Evolutionary conservation across 768 basidiomycete species (phyloP), one percentile per base, ranked within the genome.

Genomic region (Hortiboletus campestris): DNA sequence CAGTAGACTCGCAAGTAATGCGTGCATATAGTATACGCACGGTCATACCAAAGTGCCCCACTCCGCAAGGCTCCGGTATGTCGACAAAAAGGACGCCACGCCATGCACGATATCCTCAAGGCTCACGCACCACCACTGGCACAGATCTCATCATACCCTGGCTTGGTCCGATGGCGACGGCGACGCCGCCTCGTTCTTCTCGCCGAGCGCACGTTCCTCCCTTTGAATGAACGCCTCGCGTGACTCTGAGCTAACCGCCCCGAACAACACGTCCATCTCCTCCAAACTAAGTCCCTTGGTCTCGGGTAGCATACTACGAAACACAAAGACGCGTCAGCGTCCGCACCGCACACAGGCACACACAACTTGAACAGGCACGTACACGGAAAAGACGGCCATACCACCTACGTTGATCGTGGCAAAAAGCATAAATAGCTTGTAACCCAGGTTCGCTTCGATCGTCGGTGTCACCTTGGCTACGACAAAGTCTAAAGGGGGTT

Each of bases 361-460:
- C 4, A 48, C 10, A 2, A 25, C 25, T n/a, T 4, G 32, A 2
- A 19, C n/a, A 9, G 9, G 2, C 4, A 25, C 80, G 63, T 57
- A 88, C 84, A 86, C 66, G 0, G 88, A 74, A 69, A 92, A 91
- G 13, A 76, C 67, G 31, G 74, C 84, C 84, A 89, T 86, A 17
- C 80, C 89, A 34, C 75, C 81, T 39, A 90, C 75, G 71, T 91
- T 89, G 70, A 91, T 80, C 22, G 88, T 75, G 2, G 76, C 89
- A 65, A 90, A 91, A 79, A 89, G 82, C 63, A 91, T 70, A 75
- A 90, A 91, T 49, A 90, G 74, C 72, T 90, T 89, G 72, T 80
- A 91, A 0, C 85, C 85, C 8, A 91, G 72, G 51, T 77, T 71
- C 1, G 81, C 78, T 32, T 80, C 80, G 59, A 91, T 75, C 25